Percentiles rank a stretch among this genome's conserved stretches.
These are phyloP conservation scores for Tarenaya hassleriana DNA, from an alignment of 345 rosid species.

Conservation along the genomic window DNA sequence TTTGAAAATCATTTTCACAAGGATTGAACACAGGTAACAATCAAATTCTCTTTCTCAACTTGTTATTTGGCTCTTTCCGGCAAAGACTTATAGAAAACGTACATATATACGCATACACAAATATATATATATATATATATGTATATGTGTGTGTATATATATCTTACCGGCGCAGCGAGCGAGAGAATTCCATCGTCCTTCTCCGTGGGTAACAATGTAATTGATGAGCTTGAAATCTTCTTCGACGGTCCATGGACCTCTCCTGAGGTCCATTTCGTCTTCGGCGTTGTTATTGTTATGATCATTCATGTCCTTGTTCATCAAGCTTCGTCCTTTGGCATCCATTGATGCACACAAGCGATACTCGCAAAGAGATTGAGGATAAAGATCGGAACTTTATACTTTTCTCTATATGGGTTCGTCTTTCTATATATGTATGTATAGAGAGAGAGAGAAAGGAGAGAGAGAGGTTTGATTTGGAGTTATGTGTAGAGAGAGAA, in stretches of 20 bases:
- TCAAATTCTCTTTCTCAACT: constrained; percentile 28
- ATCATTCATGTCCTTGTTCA: too few relatives aligned
- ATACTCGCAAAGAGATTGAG: constrained; percentile 28
- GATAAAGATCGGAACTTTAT: constrained; percentile 18
- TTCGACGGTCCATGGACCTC: constrained; percentile 94
- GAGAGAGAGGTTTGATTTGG: constrained; percentile 12
- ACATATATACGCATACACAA: too few relatives aligned
- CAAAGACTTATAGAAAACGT: too few relatives aligned
- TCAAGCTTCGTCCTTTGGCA: constrained; percentile 32
- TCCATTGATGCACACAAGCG: constrained; percentile 48
- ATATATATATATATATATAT: neutral
- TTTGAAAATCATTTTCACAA: constrained; percentile 8
- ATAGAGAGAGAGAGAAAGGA: too few relatives aligned
- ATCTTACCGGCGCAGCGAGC: constrained; percentile 72
- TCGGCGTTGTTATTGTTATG: constrained; percentile 36
- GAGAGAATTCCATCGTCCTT: constrained; percentile 93
- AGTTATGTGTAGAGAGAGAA: constrained; percentile 26
- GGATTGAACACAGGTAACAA: constrained; percentile 28
- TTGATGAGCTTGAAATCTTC: constrained; percentile 81
- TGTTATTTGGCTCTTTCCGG: too few relatives aligned
- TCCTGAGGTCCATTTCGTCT: constrained; percentile 51
- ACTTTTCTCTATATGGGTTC: constrained; percentile 12
- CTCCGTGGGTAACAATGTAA: constrained; percentile 76
- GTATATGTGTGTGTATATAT: constrained; percentile 8
- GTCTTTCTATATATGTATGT: too few relatives aligned